Conservation (phyloP, 2,329 filamentous ascomycete genomes). For the Diplodia sapinea region DNA sequence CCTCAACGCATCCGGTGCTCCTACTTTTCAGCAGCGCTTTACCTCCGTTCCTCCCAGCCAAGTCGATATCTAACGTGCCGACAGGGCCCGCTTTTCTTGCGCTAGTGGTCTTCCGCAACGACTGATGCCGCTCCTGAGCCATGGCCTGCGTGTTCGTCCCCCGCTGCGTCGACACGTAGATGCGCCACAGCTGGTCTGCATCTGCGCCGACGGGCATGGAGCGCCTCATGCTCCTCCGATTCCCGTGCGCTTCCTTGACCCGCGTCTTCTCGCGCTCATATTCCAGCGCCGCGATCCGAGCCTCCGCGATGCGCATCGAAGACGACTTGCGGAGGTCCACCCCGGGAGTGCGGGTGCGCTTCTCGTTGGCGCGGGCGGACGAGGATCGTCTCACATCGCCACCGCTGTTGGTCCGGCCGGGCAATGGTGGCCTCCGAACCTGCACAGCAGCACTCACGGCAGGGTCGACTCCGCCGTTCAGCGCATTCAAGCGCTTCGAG, state of each 20-base stretch:
- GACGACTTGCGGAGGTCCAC: not conserved
- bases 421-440: too few relatives aligned
- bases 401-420: too few relatives aligned
- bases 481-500: not conserved
- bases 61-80: not conserved
- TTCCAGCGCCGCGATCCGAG: not conserved
- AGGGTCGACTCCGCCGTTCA: not conserved
- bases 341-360: not conserved
- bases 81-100: not conserved
- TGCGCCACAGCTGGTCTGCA: constrained; percentile 14
- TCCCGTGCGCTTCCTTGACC: not conserved
- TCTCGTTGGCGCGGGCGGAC: not conserved
- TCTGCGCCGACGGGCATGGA: not conserved
- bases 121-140: not conserved
- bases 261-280: not conserved
- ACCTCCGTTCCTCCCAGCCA: not conserved
- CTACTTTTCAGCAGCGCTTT: not conserved
- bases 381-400: not conserved
- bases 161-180: not conserved
- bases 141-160: constrained; percentile 11
- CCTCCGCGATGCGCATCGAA: not conserved
- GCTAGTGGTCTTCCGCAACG: not conserved
- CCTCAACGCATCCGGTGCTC: not conserved
- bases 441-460: too few relatives aligned
- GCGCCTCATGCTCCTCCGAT: constrained; percentile 1